Evolutionary conservation across 768 basidiomycete species (phyloP).

Genomic region (Macrolepiota fuliginosa): DNA sequence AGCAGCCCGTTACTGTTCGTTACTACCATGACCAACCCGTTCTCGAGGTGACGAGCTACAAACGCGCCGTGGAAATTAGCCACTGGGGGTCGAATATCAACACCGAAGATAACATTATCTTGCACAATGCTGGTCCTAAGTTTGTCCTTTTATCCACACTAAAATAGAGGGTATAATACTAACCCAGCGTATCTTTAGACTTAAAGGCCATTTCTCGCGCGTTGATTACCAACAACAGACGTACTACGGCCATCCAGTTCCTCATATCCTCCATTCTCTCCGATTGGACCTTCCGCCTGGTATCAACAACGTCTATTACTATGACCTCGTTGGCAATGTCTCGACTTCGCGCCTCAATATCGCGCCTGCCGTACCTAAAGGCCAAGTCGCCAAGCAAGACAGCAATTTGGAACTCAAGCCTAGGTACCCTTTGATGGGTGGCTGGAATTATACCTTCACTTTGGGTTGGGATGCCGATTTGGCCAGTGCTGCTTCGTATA

Average conservation of each 20-base stretch:
- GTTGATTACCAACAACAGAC: constrained; percentile 78
- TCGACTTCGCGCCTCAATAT: constrained; percentile 86
- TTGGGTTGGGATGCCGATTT: constrained; percentile 92
- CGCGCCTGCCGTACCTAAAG: constrained; percentile 61
- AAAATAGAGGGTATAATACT: background rate
- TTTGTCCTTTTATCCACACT: constrained; percentile 38
- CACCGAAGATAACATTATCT: constrained; percentile 80
- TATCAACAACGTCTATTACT: constrained; percentile 82
- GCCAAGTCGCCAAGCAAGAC: constrained; percentile 46
- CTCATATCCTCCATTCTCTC: constrained; percentile 72
- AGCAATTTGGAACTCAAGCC: constrained; percentile 83
- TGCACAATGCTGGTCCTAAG: constrained; percentile 91
- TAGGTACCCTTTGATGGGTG: constrained; percentile 90
- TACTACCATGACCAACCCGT: constrained; percentile 84
- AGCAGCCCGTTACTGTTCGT: constrained; percentile 70
- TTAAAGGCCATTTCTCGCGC: constrained; percentile 96
- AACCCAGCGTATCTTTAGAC: constrained; percentile 40
- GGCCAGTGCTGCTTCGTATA: constrained; percentile 66
- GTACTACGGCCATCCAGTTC: constrained; percentile 63
- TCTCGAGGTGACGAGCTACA: constrained; percentile 67
- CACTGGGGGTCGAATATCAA: constrained; percentile 98
- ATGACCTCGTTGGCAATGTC: constrained; percentile 93
- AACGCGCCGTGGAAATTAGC: constrained; percentile 84
- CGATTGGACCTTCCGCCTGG: constrained; percentile 81
- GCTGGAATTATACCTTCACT: constrained; percentile 97